These are phyloP conservation scores for Ophiocordyceps sinensis DNA, from an alignment of 2,329 filamentous ascomycete genomes.

Conservation along the genomic window DNA sequence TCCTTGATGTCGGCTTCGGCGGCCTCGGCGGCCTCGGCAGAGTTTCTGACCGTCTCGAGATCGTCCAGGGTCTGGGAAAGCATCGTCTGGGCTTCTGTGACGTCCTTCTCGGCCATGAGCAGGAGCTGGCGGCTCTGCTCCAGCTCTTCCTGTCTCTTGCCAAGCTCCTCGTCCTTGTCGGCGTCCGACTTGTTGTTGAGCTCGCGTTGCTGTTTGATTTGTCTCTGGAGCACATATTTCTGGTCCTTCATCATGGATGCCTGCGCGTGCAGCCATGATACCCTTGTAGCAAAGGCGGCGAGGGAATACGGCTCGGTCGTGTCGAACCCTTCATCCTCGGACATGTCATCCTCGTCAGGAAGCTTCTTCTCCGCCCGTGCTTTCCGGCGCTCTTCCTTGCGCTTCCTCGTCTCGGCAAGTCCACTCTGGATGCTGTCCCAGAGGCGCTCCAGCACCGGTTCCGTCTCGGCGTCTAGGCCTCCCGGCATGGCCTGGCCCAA, in stretches of 20 bases:
- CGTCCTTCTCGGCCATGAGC: slow-evolving; percentile 22
- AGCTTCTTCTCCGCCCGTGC: slow-evolving; percentile 41
- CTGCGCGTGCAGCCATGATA: slow-evolving; percentile 65
- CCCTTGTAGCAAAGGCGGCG: slow-evolving; percentile 59
- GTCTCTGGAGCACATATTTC: slow-evolving; percentile 74
- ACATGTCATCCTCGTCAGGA: slow-evolving; percentile 44
- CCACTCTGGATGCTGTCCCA: slow-evolving; percentile 41
- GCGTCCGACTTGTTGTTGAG: slow-evolving; percentile 77
- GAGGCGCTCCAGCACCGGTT: slow-evolving; percentile 34
- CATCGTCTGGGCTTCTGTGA: slow-evolving; percentile 28
- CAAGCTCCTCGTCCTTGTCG: slow-evolving; percentile 51
- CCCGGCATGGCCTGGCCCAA: slow-evolving; percentile 19
- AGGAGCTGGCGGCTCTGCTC: slow-evolving; percentile 25
- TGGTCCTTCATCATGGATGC: slow-evolving; percentile 73
- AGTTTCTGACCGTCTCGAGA: slow-evolving; percentile 23
- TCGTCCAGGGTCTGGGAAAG: slow-evolving; percentile 32
- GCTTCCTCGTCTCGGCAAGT: slow-evolving; percentile 39
- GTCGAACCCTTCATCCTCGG: slow-evolving; percentile 46
- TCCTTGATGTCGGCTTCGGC: slow-evolving; percentile 15
- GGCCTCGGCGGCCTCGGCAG: slow-evolving; percentile 9
- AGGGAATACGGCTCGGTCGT: slow-evolving; percentile 53
- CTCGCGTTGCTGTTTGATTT: slow-evolving; percentile 91
- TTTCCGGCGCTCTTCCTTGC: slow-evolving; percentile 37
- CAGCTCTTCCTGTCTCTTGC: slow-evolving; percentile 41
- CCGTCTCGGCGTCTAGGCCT: slow-evolving; percentile 36